Evolutionary conservation across 441 rosid species (phyloP).

Genomic region (Melastoma candidum): DNA sequence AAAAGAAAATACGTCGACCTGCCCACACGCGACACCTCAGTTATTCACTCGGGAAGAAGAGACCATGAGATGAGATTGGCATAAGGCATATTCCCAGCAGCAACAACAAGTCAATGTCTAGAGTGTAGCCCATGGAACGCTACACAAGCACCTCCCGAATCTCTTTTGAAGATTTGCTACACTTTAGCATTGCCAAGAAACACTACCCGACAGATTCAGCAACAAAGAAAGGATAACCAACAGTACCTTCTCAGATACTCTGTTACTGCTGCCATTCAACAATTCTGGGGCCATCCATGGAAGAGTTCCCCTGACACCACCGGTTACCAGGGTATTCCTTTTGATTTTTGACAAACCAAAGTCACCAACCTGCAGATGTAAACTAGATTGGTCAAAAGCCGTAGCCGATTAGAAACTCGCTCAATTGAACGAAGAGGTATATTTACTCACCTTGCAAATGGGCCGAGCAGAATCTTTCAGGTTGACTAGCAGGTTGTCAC

Average conservation of each 20-base stretch:
- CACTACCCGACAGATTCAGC: not conserved
- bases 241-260: constrained; percentile 89
- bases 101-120: too few species aligned
- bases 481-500: constrained; percentile 94
- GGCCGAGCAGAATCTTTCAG: constrained; percentile 88
- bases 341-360: constrained; percentile 97
- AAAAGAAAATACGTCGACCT: constrained; percentile 76
- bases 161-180: not conserved
- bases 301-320: constrained; percentile 96
- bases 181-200: not conserved
- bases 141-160: too few species aligned
- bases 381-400: not conserved
- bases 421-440: not conserved
- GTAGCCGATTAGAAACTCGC: not conserved
- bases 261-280: constrained; percentile 80
- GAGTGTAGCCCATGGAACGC: too few species aligned
- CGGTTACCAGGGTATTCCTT: constrained; percentile 92
- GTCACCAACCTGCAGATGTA: constrained; percentile 67
- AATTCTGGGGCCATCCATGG: constrained; percentile 99
- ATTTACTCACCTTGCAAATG: constrained; percentile 76
- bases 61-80: not conserved
- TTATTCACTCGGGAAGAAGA: constrained; percentile 3
- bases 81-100: too few species aligned
- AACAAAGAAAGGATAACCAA: not conserved
- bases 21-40: constrained; percentile 8